Percentiles rank a stretch among this genome's conserved stretches.
phyloP scores from a whole-genome alignment of 139 green algal genomes.

The Chlorella vulgaris region DNA sequence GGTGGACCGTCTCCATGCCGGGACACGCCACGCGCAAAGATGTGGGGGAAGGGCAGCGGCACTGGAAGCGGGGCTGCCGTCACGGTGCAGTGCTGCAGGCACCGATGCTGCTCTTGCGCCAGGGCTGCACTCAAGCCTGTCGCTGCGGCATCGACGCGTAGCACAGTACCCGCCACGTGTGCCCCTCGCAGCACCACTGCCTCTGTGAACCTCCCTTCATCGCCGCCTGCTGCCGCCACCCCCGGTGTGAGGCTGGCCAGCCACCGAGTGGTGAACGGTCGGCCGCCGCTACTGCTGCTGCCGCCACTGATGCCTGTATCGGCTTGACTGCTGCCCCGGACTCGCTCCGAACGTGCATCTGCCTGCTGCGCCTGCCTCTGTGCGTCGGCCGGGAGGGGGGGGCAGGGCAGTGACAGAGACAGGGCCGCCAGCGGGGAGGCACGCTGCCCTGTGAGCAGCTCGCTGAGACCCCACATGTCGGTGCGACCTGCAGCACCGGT shows the following conservation, averaged over 20 bases:
- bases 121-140: slow-evolving; percentile 32
- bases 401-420: slow-evolving; percentile 51
- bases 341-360: neutral
- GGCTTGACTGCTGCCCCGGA: neutral
- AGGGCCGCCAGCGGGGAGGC: slow-evolving; percentile 43
- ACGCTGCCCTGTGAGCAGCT: slow-evolving; percentile 40
- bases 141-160: slow-evolving; percentile 10
- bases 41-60: slow-evolving; percentile 46
- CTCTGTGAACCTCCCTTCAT: slow-evolving; percentile 21
- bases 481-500: slow-evolving; percentile 25
- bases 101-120: slow-evolving; percentile 29
- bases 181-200: slow-evolving; percentile 40
- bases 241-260: slow-evolving; percentile 33
- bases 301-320: neutral
- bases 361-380: slow-evolving; percentile 19
- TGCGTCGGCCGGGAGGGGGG: slow-evolving; percentile 29
- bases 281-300: neutral
- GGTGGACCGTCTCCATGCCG: slow-evolving; percentile 13
- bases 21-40: slow-evolving; percentile 27
- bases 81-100: slow-evolving; percentile 41
- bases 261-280: slow-evolving; percentile 8
- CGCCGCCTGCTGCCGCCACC: slow-evolving; percentile 4
- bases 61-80: slow-evolving; percentile 35
- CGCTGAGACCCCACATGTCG: slow-evolving; percentile 49
- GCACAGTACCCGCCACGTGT: neutral